phyloP scores from a whole-genome alignment of 2,329 filamentous ascomycete species.

The Stagonosporopsis rhizophila region DNA sequence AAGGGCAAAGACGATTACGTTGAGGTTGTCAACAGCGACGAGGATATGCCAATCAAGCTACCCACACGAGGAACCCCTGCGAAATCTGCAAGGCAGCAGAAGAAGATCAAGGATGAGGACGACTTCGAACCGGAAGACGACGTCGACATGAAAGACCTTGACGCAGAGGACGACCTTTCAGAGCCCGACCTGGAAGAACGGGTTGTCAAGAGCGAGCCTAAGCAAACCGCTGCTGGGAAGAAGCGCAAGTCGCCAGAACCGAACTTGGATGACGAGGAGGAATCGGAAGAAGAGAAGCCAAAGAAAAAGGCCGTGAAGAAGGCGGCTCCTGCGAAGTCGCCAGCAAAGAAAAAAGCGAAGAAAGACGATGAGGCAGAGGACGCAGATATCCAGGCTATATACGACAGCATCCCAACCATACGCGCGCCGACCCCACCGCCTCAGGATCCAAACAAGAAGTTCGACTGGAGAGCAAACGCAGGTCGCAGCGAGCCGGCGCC shows the following conservation, averaged over 20 bases:
- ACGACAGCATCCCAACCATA: slow-evolving; percentile 85
- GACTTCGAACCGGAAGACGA: slow-evolving; percentile 55
- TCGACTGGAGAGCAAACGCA: slow-evolving; percentile 71
- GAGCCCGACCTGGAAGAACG: slow-evolving; percentile 54
- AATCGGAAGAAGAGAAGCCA: slow-evolving; percentile 62
- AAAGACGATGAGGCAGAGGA: slow-evolving; percentile 73
- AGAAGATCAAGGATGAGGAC: slow-evolving; percentile 52
- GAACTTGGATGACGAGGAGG: slow-evolving; percentile 60
- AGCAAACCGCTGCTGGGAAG: slow-evolving; percentile 45
- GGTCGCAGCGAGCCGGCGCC: slow-evolving; percentile 69
- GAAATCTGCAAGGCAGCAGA: slow-evolving; percentile 55
- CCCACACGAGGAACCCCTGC: slow-evolving; percentile 49
- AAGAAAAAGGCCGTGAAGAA: slow-evolving; percentile 62
- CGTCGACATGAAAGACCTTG: slow-evolving; percentile 61
- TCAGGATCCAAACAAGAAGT: slow-evolving; percentile 72
- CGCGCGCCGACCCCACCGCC: slow-evolving; percentile 83
- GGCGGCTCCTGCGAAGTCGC: slow-evolving; percentile 54
- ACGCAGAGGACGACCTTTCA: slow-evolving; percentile 55
- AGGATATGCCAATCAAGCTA: slow-evolving; percentile 36
- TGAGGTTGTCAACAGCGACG: slow-evolving; percentile 53
- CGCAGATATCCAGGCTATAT: slow-evolving; percentile 78
- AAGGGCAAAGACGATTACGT: slow-evolving; percentile 74
- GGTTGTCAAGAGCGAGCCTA: slow-evolving; percentile 50
- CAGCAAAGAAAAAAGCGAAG: slow-evolving; percentile 66
- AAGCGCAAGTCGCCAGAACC: slow-evolving; percentile 67